Evolutionary conservation across 2,329 filamentous ascomycete genomes (phyloP), one percentile per base, ranked within the genome.

Genomic region (Paracamarosporium sp.): DNA sequence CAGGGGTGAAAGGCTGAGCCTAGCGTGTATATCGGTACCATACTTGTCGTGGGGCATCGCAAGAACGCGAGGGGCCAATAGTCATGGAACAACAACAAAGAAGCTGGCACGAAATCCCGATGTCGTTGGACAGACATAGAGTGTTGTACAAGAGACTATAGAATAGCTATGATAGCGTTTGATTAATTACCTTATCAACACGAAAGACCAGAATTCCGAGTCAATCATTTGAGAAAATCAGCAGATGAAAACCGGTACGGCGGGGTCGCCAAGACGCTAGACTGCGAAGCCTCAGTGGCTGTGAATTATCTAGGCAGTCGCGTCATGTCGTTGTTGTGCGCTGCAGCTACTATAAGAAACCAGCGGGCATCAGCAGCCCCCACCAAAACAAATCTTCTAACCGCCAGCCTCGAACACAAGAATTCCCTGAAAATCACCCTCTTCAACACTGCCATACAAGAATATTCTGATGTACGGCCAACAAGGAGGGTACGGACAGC

Each of bases 401-500:
- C 30, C 45, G 6, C 12, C 45, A n/a, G 45, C 45, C 31, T 25
- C 17, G 13, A 24, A 12, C n/a, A 33, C 15, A 22, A 27, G 7
- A 24, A n/a, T 13, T 2, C 9, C 15, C 15, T 33, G 13, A 9
- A 47, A 6, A 3, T 22, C 22, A 27, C 20, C 20, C 30, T 31
- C 22, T 15, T 3, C 5, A 12, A 47, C 12, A 3, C 22, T 9
- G 13, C n/a, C 11, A 11, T 12, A 15, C 28, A 47, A 22, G 27
- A 11, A 36, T 7, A 25, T 6, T 48, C 45, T 47, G 30, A 48
- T 48, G 45, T 51, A 54, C 50, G 69, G 28, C 64, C 67, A 48
- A 43, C 63, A 62, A 41, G 67, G 72, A 55, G 44, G 67, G 68
- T 60, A 69, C 57, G 46, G 56, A 52, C 67, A 71, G 22, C 56